These are phyloP conservation scores for Lentinula edodes DNA, from an alignment of 768 basidiomycete genomes.

Conservation along the genomic window DNA sequence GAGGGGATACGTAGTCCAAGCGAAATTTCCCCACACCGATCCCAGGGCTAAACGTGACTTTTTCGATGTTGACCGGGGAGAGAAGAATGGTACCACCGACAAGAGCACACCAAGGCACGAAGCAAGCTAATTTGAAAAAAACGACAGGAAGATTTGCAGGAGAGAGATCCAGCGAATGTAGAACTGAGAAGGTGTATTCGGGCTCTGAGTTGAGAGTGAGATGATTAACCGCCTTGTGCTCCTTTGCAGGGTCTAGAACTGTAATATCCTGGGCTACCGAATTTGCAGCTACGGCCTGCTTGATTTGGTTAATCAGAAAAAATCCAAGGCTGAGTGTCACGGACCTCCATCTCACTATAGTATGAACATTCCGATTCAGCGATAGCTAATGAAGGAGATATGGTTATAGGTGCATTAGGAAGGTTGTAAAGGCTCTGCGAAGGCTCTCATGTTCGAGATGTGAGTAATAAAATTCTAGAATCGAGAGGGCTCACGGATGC, in stretches of 20 bases:
- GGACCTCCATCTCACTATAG: background rate
- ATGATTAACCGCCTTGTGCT: conserved; percentile 12
- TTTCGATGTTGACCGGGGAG: conserved; percentile 30
- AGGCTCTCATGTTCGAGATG: background rate
- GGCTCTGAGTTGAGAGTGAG: conserved; percentile 3
- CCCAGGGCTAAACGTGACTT: conserved; percentile 29
- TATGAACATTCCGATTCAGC: background rate
- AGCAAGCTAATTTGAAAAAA: conserved; percentile 23
- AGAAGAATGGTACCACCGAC: conserved; percentile 38
- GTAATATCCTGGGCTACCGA: background rate
- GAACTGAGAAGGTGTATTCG: conserved; percentile 6
- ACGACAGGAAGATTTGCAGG: conserved; percentile 11
- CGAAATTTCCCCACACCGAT: background rate
- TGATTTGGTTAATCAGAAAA: background rate
- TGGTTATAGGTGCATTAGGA: conserved; percentile 3
- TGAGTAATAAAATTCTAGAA: background rate
- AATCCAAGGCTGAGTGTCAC: background rate
- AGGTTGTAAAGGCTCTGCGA: conserved; percentile 6
- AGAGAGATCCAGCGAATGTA: conserved; percentile 10
- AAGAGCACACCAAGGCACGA: conserved; percentile 40
- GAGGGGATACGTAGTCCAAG: conserved; percentile 16
- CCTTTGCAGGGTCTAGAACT: conserved; percentile 10
- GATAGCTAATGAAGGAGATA: background rate
- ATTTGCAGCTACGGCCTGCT: background rate
- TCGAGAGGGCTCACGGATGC: background rate